A percentile compares a stretch with the other conserved stretches of the same genome.
phyloP scores from a whole-genome alignment of 1,139 yeast species.

The Yamadazyma sp. region DNA sequence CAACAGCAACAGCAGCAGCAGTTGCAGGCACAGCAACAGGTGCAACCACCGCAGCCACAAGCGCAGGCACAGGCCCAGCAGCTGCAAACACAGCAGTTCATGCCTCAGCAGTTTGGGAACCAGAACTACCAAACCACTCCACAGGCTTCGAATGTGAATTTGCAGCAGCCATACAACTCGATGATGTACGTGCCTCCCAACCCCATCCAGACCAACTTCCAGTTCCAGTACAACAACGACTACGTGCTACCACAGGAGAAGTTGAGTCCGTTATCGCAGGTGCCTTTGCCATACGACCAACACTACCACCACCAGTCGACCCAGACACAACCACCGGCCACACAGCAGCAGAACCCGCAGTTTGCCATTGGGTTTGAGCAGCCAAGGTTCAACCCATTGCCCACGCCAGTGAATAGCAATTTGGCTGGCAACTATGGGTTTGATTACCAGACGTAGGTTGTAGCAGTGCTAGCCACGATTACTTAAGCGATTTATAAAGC shows the following conservation, averaged over 20 bases:
- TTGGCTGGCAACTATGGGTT: constrained; percentile 17
- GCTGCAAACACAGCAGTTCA: constrained; percentile 3
- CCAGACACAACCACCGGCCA: constrained; percentile 1
- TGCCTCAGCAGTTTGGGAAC: neutral
- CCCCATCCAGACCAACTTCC: constrained; percentile 19
- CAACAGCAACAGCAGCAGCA: neutral
- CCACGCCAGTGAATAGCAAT: constrained; percentile 23
- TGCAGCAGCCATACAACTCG: constrained; percentile 14
- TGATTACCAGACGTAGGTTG: constrained; percentile 15
- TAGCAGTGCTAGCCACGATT: too few relatives aligned
- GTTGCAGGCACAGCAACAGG: constrained; percentile 9
- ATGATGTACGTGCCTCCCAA: constrained; percentile 15
- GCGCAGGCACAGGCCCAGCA: constrained; percentile 8
- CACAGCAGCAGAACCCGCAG: constrained; percentile 14
- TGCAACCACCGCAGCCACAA: constrained; percentile 1
- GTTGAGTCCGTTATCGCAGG: constrained; percentile 27
- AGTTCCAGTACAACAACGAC: constrained; percentile 24
- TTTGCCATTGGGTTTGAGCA: constrained; percentile 23
- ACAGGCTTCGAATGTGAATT: constrained; percentile 19
- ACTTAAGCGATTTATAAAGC: too few relatives aligned
- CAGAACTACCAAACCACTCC: constrained; percentile 10
- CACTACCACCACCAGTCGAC: constrained; percentile 12
- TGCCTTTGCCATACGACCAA: constrained; percentile 18
- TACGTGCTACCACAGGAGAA: constrained; percentile 21
- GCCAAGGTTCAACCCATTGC: constrained; percentile 30